Evolutionary conservation across 1,284 basidiomycete species (phyloP).

Genomic region (Trametes sp.): DNA sequence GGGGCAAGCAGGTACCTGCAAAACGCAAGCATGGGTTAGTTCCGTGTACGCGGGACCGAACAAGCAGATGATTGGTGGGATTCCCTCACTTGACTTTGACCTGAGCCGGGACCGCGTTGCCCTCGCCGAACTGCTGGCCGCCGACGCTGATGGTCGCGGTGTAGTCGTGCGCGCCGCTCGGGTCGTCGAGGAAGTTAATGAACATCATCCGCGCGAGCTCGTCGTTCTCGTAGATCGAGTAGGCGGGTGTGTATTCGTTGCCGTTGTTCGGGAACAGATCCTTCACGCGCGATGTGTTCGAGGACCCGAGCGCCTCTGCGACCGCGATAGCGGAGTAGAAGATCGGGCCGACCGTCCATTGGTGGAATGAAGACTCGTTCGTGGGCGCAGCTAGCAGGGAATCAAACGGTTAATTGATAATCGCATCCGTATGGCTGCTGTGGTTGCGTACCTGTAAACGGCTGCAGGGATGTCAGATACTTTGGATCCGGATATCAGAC

Average conservation of each 20-base stretch:
- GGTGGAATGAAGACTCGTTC: slow-evolving; percentile 43
- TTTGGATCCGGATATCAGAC: not conserved
- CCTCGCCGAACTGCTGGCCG: slow-evolving; percentile 34
- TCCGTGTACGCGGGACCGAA: too few species aligned
- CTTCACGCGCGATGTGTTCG: slow-evolving; percentile 40
- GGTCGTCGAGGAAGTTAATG: slow-evolving; percentile 46
- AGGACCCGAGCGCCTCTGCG: slow-evolving; percentile 44
- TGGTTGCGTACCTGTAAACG: slow-evolving; percentile 36
- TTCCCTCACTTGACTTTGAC: slow-evolving; percentile 40
- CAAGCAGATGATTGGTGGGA: not conserved
- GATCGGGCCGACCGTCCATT: slow-evolving; percentile 47
- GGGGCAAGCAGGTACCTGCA: slow-evolving; percentile 48
- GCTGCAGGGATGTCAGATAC: slow-evolving; percentile 39
- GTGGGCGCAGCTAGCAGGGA: slow-evolving; percentile 44
- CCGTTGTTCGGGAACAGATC: slow-evolving; percentile 39
- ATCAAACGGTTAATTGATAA: not conserved
- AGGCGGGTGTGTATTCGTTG: slow-evolving; percentile 40
- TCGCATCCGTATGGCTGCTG: not conserved
- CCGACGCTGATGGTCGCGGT: slow-evolving; percentile 42
- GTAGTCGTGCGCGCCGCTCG: slow-evolving; percentile 42
- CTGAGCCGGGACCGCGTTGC: slow-evolving; percentile 32
- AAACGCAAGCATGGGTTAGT: not conserved
- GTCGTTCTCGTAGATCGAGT: slow-evolving; percentile 32
- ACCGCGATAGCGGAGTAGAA: slow-evolving; percentile 47
- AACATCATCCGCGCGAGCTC: slow-evolving; percentile 41